Evolutionary conservation across 495 filamentous ascomycete species (phyloP).

Genomic region (Trichoderma reesei): DNA sequence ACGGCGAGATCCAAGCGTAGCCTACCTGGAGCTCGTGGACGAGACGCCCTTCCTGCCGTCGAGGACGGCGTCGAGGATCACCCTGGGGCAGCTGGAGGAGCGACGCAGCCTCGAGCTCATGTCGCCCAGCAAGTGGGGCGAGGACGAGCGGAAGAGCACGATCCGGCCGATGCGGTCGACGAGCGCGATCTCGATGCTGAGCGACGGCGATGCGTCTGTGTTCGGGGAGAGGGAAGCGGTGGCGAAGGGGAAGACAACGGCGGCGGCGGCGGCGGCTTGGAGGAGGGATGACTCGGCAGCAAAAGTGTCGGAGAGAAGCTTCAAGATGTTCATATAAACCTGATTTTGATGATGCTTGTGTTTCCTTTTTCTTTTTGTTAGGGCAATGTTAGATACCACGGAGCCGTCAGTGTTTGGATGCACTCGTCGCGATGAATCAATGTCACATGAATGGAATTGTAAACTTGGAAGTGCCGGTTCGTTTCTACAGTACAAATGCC

Average conservation of each 20-base stretch:
- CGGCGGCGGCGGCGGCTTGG: neutral
- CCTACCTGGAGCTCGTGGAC: slow-evolving; percentile 1
- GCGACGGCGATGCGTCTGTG: neutral
- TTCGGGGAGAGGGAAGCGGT: neutral
- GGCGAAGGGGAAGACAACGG: neutral
- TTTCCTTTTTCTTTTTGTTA: slow-evolving; percentile 1
- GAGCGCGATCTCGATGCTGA: neutral
- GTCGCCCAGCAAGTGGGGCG: slow-evolving; percentile 7
- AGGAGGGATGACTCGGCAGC: neutral
- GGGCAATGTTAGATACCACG: neutral
- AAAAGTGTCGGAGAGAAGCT: slow-evolving; percentile 2
- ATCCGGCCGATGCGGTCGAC: neutral
- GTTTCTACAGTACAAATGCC: too few relatives aligned
- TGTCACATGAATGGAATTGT: too few relatives aligned
- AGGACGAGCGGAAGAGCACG: slow-evolving; percentile 4
- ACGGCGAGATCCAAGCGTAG: neutral
- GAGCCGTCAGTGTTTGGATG: too few relatives aligned
- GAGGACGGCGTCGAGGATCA: neutral
- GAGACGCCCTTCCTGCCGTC: slow-evolving; percentile 5
- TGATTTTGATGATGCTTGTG: neutral
- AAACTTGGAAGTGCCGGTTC: too few relatives aligned
- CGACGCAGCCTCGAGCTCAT: neutral
- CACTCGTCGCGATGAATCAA: too few relatives aligned
- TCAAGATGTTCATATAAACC: slow-evolving; percentile 4
- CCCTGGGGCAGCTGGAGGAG: neutral